A percentile compares a stretch with the other conserved stretches of the same genome.
These are phyloP conservation scores for Eucalyptus polyanthemos DNA, from an alignment of 345 rosid genomes.

Conservation along the genomic window DNA sequence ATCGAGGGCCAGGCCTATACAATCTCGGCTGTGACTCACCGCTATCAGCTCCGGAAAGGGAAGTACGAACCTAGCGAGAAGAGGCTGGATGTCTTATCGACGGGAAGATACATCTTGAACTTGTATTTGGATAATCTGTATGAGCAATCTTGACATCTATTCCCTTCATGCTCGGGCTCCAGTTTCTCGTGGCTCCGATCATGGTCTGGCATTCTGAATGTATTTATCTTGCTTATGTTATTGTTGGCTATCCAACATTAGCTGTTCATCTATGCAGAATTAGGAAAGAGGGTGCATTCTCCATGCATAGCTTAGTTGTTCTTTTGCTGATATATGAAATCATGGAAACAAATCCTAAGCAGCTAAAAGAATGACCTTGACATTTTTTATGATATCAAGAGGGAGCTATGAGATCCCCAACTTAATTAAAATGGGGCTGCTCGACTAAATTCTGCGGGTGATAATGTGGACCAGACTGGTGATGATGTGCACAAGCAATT, in stretches of 20 bases:
- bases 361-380: not conserved
- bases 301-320: not conserved
- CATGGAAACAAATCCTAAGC: not conserved
- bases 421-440: not conserved
- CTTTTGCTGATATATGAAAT: not conserved
- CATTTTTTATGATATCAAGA: not conserved
- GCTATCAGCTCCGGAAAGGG: constrained; percentile 88
- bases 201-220: not conserved
- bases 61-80: constrained; percentile 86
- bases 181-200: not conserved
- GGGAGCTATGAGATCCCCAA: not conserved
- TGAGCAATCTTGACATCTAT: constrained; percentile 42
- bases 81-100: constrained; percentile 75
- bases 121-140: constrained; percentile 60
- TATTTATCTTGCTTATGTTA: not conserved
- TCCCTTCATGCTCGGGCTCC: not conserved
- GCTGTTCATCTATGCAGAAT: not conserved
- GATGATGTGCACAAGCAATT: not conserved
- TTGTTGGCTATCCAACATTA: not conserved
- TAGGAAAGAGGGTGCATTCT: not conserved
- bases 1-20: constrained; percentile 81
- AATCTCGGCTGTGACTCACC: constrained; percentile 68
- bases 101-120: constrained; percentile 70
- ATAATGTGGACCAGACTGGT: not conserved
- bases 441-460: not conserved